A percentile compares a stretch with the other conserved stretches of the same genome.
Evolutionary conservation across 2,329 filamentous ascomycete species (phyloP).

Genomic region (Beauveria pseudobassiana): DNA sequence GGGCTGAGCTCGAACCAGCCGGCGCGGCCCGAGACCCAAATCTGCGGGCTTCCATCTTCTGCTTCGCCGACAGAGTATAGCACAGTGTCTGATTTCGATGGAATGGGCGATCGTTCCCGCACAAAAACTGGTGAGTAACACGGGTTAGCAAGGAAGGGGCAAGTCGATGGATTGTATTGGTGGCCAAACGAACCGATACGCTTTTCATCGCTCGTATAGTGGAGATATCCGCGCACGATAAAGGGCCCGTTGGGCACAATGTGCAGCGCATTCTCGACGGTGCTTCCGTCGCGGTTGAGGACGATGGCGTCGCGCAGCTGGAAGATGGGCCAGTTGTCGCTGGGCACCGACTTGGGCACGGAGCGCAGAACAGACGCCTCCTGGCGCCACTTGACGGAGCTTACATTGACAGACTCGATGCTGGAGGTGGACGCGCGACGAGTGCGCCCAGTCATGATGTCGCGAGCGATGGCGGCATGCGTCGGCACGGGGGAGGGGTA

Average conservation of each 20-base stretch:
- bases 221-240: constrained; percentile 51
- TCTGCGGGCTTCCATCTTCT: constrained; percentile 42
- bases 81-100: constrained; percentile 47
- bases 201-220: constrained; percentile 36
- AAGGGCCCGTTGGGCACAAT: constrained; percentile 54
- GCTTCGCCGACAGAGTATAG: constrained; percentile 47
- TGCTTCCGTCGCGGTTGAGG: constrained; percentile 43
- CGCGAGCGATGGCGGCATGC: constrained; percentile 5
- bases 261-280: constrained; percentile 53
- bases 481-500: constrained; percentile 14
- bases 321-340: constrained; percentile 54
- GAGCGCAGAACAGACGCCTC: constrained; percentile 28
- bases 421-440: constrained; percentile 39
- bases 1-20: constrained; percentile 65
- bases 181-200: constrained; percentile 27
- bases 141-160: background rate
- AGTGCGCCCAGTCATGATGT: constrained; percentile 30
- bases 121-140: constrained; percentile 20
- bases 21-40: constrained; percentile 53
- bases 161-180: too few relatives aligned
- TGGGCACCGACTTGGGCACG: constrained; percentile 21
- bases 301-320: constrained; percentile 53
- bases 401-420: constrained; percentile 33
- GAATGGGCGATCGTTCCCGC: constrained; percentile 22
- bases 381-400: constrained; percentile 26